These are phyloP conservation scores for Venturia carpophila DNA, from an alignment of 2,329 filamentous ascomycete genomes.

Conservation along the genomic window DNA sequence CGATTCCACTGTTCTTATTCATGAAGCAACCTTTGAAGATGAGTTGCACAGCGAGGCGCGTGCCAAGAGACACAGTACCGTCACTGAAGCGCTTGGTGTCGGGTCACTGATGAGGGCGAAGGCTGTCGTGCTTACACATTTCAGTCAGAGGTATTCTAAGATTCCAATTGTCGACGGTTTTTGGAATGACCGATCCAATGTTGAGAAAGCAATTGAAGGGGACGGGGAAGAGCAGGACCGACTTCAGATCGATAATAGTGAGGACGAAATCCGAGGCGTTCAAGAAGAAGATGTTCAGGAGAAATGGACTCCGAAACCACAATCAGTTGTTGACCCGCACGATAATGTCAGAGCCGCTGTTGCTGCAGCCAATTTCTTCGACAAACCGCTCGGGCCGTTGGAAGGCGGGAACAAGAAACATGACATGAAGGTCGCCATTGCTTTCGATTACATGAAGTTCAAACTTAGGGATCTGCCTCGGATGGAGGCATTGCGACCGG, in stretches of 20 bases:
- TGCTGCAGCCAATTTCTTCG: neutral
- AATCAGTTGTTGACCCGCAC: too few relatives aligned
- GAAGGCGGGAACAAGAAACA: neutral
- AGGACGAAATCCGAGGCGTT: constrained; percentile 9
- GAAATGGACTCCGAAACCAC: neutral
- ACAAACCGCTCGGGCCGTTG: neutral
- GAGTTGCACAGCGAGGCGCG: constrained; percentile 68
- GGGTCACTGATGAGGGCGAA: constrained; percentile 71
- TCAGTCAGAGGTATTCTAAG: constrained; percentile 88
- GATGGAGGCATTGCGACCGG: constrained; percentile 55
- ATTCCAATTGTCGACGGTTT: constrained; percentile 41
- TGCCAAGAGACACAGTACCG: constrained; percentile 87
- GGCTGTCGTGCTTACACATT: constrained; percentile 81
- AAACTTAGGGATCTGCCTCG: constrained; percentile 62
- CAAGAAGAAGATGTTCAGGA: neutral
- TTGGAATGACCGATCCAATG: neutral
- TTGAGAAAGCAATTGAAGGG: neutral
- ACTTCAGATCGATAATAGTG: neutral
- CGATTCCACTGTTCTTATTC: constrained; percentile 75
- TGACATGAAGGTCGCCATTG: constrained; percentile 47
- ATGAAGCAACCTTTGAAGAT: constrained; percentile 95
- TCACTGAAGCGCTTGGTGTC: constrained; percentile 73
- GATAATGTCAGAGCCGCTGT: too few relatives aligned
- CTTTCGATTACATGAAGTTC: constrained; percentile 73
- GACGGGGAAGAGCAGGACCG: constrained; percentile 8